A percentile compares a stretch with the other conserved stretches of the same genome.
Evolutionary conservation across 352 stramenopile genomes (phyloP).

Genomic region (Pilasporangium apinafurcum): DNA sequence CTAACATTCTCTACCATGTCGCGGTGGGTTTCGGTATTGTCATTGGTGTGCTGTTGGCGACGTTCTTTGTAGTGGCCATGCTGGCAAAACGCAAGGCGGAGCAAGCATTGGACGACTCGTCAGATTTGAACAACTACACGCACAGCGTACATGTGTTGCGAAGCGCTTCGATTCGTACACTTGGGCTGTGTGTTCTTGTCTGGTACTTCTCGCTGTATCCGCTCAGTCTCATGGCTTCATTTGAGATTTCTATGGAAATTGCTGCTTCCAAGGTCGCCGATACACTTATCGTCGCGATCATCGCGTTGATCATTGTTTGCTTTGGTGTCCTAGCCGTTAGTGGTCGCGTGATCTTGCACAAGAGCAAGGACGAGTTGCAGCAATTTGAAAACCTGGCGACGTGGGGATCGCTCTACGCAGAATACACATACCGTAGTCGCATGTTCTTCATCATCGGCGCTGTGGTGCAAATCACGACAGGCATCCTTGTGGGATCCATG

Average conservation of each 20-base stretch:
- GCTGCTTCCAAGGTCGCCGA: conserved; percentile 17
- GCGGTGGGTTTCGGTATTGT: conserved; percentile 38
- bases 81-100: conserved; percentile 52
- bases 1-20: conserved; percentile 28
- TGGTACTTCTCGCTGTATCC: conserved; percentile 62
- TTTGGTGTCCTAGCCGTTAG: conserved; percentile 41
- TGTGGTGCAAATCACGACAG: conserved; percentile 47
- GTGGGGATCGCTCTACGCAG: conserved; percentile 57
- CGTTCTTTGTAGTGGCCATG: conserved; percentile 43
- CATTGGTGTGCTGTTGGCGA: conserved; percentile 16
- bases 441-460: conserved; percentile 61
- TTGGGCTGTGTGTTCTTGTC: conserved; percentile 57
- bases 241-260: conserved; percentile 70
- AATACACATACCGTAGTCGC: conserved; percentile 49
- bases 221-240: conserved; percentile 50
- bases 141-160: conserved; percentile 40
- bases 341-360: conserved; percentile 46
- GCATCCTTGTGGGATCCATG: conserved; percentile 48
- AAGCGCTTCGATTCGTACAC: conserved; percentile 48
- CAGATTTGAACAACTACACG: conserved; percentile 23
- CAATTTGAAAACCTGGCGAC: conserved; percentile 53
- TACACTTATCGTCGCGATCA: conserved; percentile 29
- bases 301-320: conserved; percentile 37
- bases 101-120: conserved; percentile 24
- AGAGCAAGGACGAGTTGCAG: conserved; percentile 44